A percentile compares a stretch with the other conserved stretches of the same genome.
Evolutionary conservation across 2,329 filamentous ascomycete genomes (phyloP).

Genomic region (Incumbomyces delicatus): DNA sequence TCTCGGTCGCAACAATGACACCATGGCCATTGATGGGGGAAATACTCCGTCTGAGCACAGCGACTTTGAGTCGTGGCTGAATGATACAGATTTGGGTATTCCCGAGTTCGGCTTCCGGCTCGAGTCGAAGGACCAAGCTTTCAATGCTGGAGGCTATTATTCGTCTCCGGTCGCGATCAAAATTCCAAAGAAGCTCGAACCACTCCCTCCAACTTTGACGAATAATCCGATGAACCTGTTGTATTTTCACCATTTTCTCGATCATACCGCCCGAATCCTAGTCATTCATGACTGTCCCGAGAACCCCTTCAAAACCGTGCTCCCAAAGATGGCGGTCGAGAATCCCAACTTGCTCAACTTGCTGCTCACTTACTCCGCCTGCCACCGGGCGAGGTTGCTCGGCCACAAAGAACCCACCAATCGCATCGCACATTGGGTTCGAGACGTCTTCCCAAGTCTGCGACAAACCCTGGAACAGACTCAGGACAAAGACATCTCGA

Average conservation of each 20-base stretch:
- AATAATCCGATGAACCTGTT: constrained; percentile 74
- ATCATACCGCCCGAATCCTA: constrained; percentile 64
- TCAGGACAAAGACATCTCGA: constrained; percentile 60
- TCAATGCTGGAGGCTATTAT: constrained; percentile 59
- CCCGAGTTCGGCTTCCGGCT: constrained; percentile 41
- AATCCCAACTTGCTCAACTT: constrained; percentile 59
- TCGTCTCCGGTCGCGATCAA: constrained; percentile 56
- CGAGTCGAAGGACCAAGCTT: constrained; percentile 42
- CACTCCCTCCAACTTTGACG: constrained; percentile 47
- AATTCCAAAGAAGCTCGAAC: constrained; percentile 48
- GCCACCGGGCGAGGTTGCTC: constrained; percentile 65
- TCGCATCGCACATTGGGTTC: constrained; percentile 70
- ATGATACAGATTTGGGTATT: constrained; percentile 17
- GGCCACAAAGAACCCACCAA: constrained; percentile 64
- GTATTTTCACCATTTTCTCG: constrained; percentile 64
- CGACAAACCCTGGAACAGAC: constrained; percentile 58
- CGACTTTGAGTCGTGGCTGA: constrained; percentile 21
- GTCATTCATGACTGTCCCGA: constrained; percentile 53
- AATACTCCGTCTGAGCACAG: constrained; percentile 30
- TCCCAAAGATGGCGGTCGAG: constrained; percentile 47
- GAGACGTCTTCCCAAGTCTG: constrained; percentile 58
- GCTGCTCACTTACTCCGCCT: constrained; percentile 73
- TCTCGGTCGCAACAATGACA: constrained; percentile 60
- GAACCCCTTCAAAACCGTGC: constrained; percentile 50
- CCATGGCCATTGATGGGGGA: constrained; percentile 48